These are phyloP conservation scores for Vicia villosa DNA, from an alignment of 306 rosid species.

Conservation along the genomic window DNA sequence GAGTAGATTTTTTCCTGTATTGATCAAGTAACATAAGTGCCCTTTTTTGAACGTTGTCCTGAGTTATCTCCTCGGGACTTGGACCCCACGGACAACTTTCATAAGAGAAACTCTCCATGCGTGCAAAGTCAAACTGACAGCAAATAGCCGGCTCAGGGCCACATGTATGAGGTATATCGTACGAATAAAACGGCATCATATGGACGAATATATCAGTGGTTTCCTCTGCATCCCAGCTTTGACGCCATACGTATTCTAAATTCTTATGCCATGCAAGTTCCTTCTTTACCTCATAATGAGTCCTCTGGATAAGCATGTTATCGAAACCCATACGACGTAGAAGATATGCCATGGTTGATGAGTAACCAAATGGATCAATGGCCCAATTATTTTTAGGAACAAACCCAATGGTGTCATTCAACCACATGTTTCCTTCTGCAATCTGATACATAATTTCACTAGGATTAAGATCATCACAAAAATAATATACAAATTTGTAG, in stretches of 20 bases:
- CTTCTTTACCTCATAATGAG: constrained; percentile 97
- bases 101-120: constrained; percentile 64
- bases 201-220: constrained; percentile 96
- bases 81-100: constrained; percentile 89
- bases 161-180: constrained; percentile 98
- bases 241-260: constrained; percentile 93
- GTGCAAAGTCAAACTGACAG: constrained; percentile 98
- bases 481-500: constrained; percentile 26
- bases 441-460: constrained; percentile 61
- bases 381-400: constrained; percentile 99
- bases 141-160: constrained; percentile 99
- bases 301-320: constrained; percentile 98
- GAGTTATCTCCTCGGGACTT: constrained; percentile 73
- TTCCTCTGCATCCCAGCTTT: constrained; percentile 95
- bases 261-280: constrained; percentile 88
- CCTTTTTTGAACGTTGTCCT: constrained; percentile 77
- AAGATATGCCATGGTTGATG: constrained; percentile 98
- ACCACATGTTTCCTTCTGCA: constrained; percentile 92
- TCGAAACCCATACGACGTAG: constrained; percentile 99
- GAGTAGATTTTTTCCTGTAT: constrained; percentile 87
- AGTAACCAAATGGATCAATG: constrained; percentile 98
- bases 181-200: constrained; percentile 99
- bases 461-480: constrained; percentile 31
- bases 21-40: constrained; percentile 85
- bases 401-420: constrained; percentile 87